Evolutionary conservation across 1,139 yeast species (phyloP).

Genomic region (Zygoascus hellenicus): DNA sequence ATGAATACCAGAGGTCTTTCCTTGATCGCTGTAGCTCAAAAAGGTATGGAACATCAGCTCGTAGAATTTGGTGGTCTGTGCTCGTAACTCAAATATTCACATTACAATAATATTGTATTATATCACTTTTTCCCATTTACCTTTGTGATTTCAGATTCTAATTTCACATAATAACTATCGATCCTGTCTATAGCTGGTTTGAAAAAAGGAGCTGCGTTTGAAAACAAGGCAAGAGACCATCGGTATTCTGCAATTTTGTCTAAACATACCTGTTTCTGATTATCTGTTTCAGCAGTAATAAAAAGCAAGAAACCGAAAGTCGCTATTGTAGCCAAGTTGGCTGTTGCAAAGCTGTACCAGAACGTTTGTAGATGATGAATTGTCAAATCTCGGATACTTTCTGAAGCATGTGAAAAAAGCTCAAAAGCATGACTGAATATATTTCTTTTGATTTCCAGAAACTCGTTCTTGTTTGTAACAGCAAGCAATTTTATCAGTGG

Average conservation of each 20-base stretch:
- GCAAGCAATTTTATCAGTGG: constrained; percentile 19
- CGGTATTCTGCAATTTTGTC: constrained; percentile 27
- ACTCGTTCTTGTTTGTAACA: constrained; percentile 38
- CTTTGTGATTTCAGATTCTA: constrained; percentile 10
- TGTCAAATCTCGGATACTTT: constrained; percentile 64
- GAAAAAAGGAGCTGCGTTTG: constrained; percentile 29
- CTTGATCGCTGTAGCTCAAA: constrained; percentile 13
- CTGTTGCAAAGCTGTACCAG: constrained; percentile 75
- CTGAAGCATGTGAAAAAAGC: constrained; percentile 78
- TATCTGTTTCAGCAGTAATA: constrained; percentile 16
- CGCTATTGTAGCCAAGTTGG: constrained; percentile 69
- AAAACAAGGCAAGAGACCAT: constrained; percentile 27
- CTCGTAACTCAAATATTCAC: not conserved
- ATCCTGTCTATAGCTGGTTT: constrained; percentile 26
- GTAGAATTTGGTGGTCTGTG: constrained; percentile 11
- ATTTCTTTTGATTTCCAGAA: constrained; percentile 20
- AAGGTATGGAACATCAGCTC: constrained; percentile 19
- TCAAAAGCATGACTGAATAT: constrained; percentile 49
- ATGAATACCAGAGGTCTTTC: not conserved
- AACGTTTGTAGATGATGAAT: constrained; percentile 76
- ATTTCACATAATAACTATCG: constrained; percentile 21
- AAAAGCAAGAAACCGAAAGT: constrained; percentile 46
- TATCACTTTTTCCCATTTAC: not conserved
- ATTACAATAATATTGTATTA: no score
- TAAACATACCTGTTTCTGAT: constrained; percentile 19